A percentile compares a stretch with the other conserved stretches of the same genome.
Conservation (phyloP, 2,329 filamentous ascomycete genomes). For the Neurospora sp. region DNA sequence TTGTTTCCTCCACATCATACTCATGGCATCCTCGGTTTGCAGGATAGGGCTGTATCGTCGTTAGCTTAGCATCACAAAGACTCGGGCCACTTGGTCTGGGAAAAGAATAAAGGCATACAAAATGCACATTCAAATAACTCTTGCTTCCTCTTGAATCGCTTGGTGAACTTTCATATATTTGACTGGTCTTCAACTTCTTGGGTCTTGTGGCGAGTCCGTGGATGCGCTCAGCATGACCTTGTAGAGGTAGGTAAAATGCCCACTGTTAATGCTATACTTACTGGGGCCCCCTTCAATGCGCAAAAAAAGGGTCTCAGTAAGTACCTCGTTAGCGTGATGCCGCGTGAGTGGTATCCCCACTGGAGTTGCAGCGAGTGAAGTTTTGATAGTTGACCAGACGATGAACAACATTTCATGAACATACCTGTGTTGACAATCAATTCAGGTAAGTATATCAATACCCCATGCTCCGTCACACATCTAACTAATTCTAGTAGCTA, state of each 20-base stretch:
- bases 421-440: background rate
- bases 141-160: background rate
- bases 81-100: background rate
- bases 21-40: background rate
- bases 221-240: background rate
- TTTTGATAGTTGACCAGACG: background rate
- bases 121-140: background rate
- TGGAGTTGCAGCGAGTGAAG: background rate
- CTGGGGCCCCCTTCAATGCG: background rate
- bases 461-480: background rate
- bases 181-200: background rate
- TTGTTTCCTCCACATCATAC: background rate
- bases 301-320: background rate
- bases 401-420: background rate
- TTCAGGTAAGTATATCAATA: background rate
- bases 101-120: background rate
- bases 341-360: background rate
- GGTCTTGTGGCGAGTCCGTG: background rate
- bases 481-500: background rate
- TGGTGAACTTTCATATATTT: background rate
- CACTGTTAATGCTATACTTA: background rate
- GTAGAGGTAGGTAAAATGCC: background rate
- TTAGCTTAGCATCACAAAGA: background rate
- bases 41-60: background rate
- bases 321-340: background rate